Conservation (phyloP, 768 basidiomycete genomes). For the Grammothele lineata region DNA sequence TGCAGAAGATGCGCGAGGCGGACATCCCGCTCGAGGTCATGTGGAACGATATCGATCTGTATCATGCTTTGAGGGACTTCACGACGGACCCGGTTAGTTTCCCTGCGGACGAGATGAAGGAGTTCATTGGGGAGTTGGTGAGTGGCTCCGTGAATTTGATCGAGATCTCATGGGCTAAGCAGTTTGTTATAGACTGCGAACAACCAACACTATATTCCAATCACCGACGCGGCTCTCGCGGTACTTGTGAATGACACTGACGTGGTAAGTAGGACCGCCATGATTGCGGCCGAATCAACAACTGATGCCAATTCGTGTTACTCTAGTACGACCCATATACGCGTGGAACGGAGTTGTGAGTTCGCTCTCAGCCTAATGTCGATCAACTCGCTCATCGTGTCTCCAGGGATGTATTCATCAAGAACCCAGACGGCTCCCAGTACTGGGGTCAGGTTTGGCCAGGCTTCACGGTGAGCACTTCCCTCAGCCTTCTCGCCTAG, state of each 20-base stretch:
- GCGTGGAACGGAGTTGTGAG: slow-evolving; percentile 54
- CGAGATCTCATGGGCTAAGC: not conserved
- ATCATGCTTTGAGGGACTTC: slow-evolving; percentile 65
- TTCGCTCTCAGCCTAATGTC: not conserved
- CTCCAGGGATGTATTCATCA: slow-evolving; percentile 62
- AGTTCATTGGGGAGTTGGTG: slow-evolving; percentile 39
- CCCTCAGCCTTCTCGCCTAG: not conserved
- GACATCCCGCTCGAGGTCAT: slow-evolving; percentile 79
- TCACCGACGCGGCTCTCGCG: slow-evolving; percentile 61
- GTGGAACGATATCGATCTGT: slow-evolving; percentile 79
- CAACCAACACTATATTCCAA: slow-evolving; percentile 61
- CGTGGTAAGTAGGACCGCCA: slow-evolving; percentile 39
- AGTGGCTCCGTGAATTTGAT: not conserved
- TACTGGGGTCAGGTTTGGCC: slow-evolving; percentile 80
- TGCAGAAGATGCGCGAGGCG: slow-evolving; percentile 57
- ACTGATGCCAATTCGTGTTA: not conserved
- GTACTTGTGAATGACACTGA: slow-evolving; percentile 57
- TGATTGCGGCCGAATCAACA: not conserved
- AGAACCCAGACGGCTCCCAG: slow-evolving; percentile 68
- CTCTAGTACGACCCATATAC: slow-evolving; percentile 64
- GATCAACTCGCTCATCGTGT: not conserved
- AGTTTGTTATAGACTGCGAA: slow-evolving; percentile 31
- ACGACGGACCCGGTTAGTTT: slow-evolving; percentile 28
- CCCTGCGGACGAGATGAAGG: no score
- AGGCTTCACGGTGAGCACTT: slow-evolving; percentile 53